Evolutionary conservation across 495 filamentous ascomycete genomes (phyloP), one percentile per base, ranked within the genome.

Genomic region (Aspergillus panamensis): DNA sequence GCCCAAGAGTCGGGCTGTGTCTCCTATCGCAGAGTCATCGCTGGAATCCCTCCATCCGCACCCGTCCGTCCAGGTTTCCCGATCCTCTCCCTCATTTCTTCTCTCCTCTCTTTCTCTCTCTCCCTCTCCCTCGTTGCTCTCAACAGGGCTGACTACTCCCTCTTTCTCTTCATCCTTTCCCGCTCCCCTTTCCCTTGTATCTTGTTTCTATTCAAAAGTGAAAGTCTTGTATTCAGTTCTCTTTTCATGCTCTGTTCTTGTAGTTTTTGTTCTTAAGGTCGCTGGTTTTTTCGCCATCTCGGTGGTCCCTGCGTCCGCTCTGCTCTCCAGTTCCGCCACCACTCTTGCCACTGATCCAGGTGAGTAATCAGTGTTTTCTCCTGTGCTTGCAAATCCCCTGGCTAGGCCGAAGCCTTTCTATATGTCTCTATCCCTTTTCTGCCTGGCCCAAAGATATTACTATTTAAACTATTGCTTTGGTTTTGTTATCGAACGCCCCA

Each of bases 291-390:
- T 42, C 37, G 31, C 53, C 49, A 48, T 57, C 45, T 52, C 43
- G 44, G 53, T 65, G 60, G 63, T 62, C 59, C 63, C 63, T 62
- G 63, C 63, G 44, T 58, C 58, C 62, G 58, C 55, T 61, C 55
- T 53, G 21, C 52, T 58, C 44, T 30, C 54, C 48, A 57, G 9
- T 63, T 31, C 58, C 60, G 64, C 64, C 64, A 66, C 64, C 64
- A 66, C 60, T 58, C 59, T 62, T 40, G 61, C 60, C 64, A 64
- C 62, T 53, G 52, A 32, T 29, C 51, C 50, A 52, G 33, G 64
- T 66, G 61, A 66, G 64, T 66, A 60, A 66, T 51, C 20, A 33
- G n/a, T n/a, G 8, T 48, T 30, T 21, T 53, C 39, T 55, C 30
- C 19, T 25, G 25, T 25, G 25, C 25, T 25, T 25, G 25, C 3